Evolutionary conservation across 169 alveolate genomes (phyloP), one percentile per base, ranked within the genome.

Genomic region (Theileria sp.): DNA sequence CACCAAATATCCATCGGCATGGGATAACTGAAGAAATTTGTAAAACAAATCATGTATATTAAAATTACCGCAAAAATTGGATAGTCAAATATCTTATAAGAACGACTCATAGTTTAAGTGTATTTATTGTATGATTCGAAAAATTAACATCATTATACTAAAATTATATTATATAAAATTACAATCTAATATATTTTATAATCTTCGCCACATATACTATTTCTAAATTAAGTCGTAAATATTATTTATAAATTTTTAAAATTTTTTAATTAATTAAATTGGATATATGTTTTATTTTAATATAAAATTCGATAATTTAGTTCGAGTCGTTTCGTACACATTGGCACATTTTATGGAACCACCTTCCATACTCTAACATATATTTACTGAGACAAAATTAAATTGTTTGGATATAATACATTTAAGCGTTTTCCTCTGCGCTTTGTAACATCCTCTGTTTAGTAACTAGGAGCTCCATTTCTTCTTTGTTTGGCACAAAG

Each of bases 1-100:
- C 9, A 91, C 92, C 36, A 91, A 75, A 64, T 86, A 88, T 6
- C 82, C 71, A 13, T 87, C 92, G 65, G 84, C 91, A 44, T 90
- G 75, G 17, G 91, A 92, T 28, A 91, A 67, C 86, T 85, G 76
- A 9, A 64, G 38, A 25, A 25, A 58, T 19, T 23, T 25, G 38
- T 77, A 51, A 77, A 13, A 15, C n/a, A 12, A 19, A 30, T 0
- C 71, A 44, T 10, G 0, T 21, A 28, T 15, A 30, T 13, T 10
- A 3, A 12, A 83, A 80, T 28, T 71, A 83, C 89, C 82, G 89
- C 80, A 50, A 74, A 83, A 26, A 83, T 81, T 10, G 89, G 89
- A 38, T 83, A 83, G 36, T 73, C 56, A 10, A 83, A 80, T 19
- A 83, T 61, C 76, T 83, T 83, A 13, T 50, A 44, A 0, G 56